A percentile compares a stretch with the other conserved stretches of the same genome.
These are phyloP conservation scores for Xylaria castorea DNA, from an alignment of 495 filamentous ascomycete genomes.

Conservation along the genomic window DNA sequence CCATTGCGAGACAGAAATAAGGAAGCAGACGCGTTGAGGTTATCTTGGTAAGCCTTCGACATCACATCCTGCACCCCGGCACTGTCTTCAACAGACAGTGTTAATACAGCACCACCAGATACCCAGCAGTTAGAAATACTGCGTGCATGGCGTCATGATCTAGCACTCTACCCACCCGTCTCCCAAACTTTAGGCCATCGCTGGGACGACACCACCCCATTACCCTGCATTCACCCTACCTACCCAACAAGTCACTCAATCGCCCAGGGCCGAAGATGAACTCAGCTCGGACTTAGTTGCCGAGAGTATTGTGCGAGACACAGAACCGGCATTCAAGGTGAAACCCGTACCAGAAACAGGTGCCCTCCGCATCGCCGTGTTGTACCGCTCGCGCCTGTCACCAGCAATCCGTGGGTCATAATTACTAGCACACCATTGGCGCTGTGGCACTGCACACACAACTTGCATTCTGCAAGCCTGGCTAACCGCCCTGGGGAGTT, in stretches of 20 bases:
- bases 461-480: conserved; percentile 50
- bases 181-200: neutral
- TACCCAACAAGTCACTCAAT: neutral
- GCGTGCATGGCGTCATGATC: neutral
- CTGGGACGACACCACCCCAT: neutral
- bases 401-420: conserved; percentile 49
- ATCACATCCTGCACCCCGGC: neutral
- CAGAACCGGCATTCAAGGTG: neutral
- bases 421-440: conserved; percentile 46
- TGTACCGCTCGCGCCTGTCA: conserved; percentile 50
- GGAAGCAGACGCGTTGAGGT: neutral
- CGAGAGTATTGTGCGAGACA: neutral
- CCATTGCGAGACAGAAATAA: neutral
- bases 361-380: conserved; percentile 49
- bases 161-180: neutral
- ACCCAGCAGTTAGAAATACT: neutral
- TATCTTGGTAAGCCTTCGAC: conserved; percentile 20
- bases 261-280: neutral
- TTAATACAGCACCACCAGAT: neutral
- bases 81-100: conserved; percentile 29
- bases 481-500: conserved; percentile 46
- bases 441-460: conserved; percentile 38
- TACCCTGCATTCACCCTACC: neutral
- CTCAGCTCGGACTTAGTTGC: neutral
- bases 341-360: conserved; percentile 22